phyloP scores from a whole-genome alignment of 306 rosid species.

The Clitoria ternatea region DNA sequence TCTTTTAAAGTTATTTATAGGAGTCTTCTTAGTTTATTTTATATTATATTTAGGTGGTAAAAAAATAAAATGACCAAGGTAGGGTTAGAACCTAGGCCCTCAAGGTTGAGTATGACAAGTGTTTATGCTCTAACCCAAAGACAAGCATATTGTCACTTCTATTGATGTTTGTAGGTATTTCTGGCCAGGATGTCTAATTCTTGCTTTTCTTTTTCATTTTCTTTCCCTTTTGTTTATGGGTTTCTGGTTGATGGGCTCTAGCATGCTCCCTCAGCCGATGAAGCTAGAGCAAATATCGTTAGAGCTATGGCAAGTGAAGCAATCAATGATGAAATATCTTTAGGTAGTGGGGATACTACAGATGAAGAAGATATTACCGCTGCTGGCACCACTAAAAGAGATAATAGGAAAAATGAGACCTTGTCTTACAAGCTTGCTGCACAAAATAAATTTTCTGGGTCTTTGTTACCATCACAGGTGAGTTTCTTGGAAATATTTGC shows the following conservation, averaged over 20 bases:
- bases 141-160: neutral
- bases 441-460: slow-evolving; percentile 44
- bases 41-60: too few species aligned
- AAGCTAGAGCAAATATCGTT: slow-evolving; percentile 49
- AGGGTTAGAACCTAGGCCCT: too few species aligned
- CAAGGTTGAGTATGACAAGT: too few species aligned
- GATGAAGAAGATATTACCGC: slow-evolving; percentile 35
- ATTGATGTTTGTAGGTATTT: slow-evolving; percentile 18
- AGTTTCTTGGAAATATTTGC: slow-evolving; percentile 24
- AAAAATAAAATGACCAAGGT: too few species aligned
- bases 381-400: slow-evolving; percentile 18
- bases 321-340: slow-evolving; percentile 25
- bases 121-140: neutral
- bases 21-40: too few species aligned
- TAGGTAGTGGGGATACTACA: slow-evolving; percentile 29
- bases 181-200: slow-evolving; percentile 23
- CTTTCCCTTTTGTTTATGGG: neutral
- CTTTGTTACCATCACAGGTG: slow-evolving; percentile 73
- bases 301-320: slow-evolving; percentile 39
- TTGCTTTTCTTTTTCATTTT: neutral
- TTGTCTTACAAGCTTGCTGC: slow-evolving; percentile 29
- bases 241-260: slow-evolving; percentile 40
- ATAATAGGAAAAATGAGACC: slow-evolving; percentile 6
- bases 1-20: too few species aligned
- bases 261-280: slow-evolving; percentile 30